These are phyloP conservation scores for Verticillium klebahnii DNA, from an alignment of 2,329 filamentous ascomycete genomes.

Conservation along the genomic window DNA sequence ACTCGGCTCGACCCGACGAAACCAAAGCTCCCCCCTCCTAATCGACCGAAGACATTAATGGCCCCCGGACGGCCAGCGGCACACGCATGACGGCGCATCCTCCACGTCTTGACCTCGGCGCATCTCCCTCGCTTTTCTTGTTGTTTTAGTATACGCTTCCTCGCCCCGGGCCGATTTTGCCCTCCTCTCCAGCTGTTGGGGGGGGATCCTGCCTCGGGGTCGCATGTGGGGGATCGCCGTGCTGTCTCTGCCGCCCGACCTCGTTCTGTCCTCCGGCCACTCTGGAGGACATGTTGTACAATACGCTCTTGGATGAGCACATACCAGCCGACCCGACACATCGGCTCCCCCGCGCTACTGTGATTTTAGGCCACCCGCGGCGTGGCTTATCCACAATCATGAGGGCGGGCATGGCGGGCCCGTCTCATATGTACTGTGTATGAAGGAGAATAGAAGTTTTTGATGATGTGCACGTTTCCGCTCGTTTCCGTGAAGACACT, in stretches of 20 bases:
- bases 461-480: neutral
- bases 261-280: constrained; percentile 6
- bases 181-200: neutral
- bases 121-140: constrained; percentile 8
- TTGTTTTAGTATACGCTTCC: constrained; percentile 11
- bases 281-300: constrained; percentile 10
- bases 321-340: constrained; percentile 6
- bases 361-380: neutral
- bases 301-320: constrained; percentile 9
- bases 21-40: constrained; percentile 18
- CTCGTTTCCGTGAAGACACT: neutral
- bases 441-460: constrained; percentile 10
- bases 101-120: constrained; percentile 5
- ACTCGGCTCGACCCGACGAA: constrained; percentile 1
- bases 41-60: constrained; percentile 13
- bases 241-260: constrained; percentile 1
- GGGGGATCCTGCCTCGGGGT: neutral
- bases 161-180: neutral
- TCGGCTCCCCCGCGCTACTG: constrained; percentile 3
- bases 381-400: neutral
- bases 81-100: constrained; percentile 8
- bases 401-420: neutral
- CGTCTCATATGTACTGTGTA: constrained; percentile 12
- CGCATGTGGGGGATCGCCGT: neutral
- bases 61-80: constrained; percentile 7